Conservation (phyloP, 257 asterid species). For the Sherardia arvensis region DNA sequence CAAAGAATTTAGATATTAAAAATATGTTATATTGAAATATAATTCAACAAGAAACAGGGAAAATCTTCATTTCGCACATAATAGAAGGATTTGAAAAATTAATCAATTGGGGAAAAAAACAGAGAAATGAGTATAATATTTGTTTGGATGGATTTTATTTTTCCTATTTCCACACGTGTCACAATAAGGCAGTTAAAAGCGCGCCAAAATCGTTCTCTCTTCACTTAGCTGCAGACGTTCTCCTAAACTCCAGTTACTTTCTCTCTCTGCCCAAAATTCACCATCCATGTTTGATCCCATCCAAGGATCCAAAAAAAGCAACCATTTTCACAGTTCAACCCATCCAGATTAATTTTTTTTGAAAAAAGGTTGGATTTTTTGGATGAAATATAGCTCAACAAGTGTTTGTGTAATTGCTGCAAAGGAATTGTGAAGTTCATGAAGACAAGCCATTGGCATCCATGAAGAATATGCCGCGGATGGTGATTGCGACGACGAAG, state of each 20-base stretch:
- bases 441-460: constrained; percentile 46
- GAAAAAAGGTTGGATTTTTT: neutral
- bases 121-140: too few species aligned
- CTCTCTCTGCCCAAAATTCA: constrained; percentile 18
- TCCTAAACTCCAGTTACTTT: constrained; percentile 27
- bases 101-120: too few species aligned
- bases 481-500: constrained; percentile 30
- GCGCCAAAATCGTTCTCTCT: constrained; percentile 34
- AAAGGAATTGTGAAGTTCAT: constrained; percentile 32
- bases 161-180: neutral
- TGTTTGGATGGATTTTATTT: too few species aligned
- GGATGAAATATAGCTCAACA: constrained; percentile 11
- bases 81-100: too few species aligned
- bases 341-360: constrained; percentile 15
- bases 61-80: too few species aligned
- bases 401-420: neutral
- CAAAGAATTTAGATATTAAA: too few species aligned
- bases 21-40: too few species aligned
- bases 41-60: too few species aligned
- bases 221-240: constrained; percentile 28
- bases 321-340: constrained; percentile 18
- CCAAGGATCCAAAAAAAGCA: constrained; percentile 18
- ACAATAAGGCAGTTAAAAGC: constrained; percentile 39
- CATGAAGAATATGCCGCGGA: constrained; percentile 49
- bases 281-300: constrained; percentile 13